phyloP scores from a whole-genome alignment of 2,329 filamentous ascomycete genomes.

The Phoma sp. region DNA sequence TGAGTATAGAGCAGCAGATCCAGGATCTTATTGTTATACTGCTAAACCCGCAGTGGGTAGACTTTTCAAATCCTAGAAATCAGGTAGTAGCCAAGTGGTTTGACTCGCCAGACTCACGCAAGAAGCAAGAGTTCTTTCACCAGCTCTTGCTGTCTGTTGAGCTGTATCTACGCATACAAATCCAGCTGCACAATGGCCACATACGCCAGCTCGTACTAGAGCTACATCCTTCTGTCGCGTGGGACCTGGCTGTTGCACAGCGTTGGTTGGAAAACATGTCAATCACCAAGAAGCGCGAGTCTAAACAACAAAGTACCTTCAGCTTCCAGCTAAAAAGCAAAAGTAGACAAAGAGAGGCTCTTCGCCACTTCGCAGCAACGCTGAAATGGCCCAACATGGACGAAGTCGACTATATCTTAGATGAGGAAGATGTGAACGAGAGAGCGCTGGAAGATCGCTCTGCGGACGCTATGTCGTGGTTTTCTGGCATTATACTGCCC shows the following conservation, averaged over 20 bases:
- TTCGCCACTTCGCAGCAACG: slow-evolving; percentile 71
- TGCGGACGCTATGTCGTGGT: slow-evolving; percentile 78
- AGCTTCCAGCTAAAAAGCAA: slow-evolving; percentile 69
- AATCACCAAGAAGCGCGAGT: slow-evolving; percentile 63
- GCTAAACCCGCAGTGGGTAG: slow-evolving; percentile 73
- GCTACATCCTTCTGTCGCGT: slow-evolving; percentile 73
- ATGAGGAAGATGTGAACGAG: slow-evolving; percentile 60
- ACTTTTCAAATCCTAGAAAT: slow-evolving; percentile 72
- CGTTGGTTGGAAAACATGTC: slow-evolving; percentile 74
- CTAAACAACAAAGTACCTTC: slow-evolving; percentile 55
- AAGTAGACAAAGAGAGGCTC: slow-evolving; percentile 70
- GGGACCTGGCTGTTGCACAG: slow-evolving; percentile 74
- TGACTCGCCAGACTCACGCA: slow-evolving; percentile 61
- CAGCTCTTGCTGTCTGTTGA: slow-evolving; percentile 77
- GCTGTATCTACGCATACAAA: slow-evolving; percentile 72
- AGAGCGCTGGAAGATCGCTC: slow-evolving; percentile 63
- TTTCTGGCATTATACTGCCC: slow-evolving; percentile 74
- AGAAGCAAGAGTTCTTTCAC: slow-evolving; percentile 73
- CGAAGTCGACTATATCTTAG: slow-evolving; percentile 67
- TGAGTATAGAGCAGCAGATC: slow-evolving; percentile 72
- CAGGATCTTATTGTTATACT: slow-evolving; percentile 73
- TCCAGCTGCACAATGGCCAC: slow-evolving; percentile 64
- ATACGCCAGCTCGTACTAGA: slow-evolving; percentile 69
- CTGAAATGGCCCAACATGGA: slow-evolving; percentile 79
- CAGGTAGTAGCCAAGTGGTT: slow-evolving; percentile 78